A percentile compares a stretch with the other conserved stretches of the same genome.
These are phyloP conservation scores for Phlegmacium glaucopus DNA, from an alignment of 768 basidiomycete species.

Conservation along the genomic window DNA sequence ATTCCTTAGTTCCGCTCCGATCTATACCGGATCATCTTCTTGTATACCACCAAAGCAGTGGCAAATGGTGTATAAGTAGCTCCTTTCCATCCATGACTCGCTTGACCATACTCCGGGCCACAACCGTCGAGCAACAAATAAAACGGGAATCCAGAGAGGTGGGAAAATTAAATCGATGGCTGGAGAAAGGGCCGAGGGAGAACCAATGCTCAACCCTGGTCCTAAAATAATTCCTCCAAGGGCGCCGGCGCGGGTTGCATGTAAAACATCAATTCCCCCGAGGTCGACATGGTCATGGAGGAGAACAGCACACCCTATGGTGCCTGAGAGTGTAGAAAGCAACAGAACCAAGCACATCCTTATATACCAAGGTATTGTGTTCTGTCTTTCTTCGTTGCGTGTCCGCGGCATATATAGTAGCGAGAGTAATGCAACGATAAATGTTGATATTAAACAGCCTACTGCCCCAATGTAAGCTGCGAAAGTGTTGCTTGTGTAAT, in stretches of 20 bases:
- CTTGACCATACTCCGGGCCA: slow-evolving; percentile 3
- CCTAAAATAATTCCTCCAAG: slow-evolving; percentile 10
- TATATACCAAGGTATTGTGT: slow-evolving; percentile 1
- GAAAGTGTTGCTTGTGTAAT: slow-evolving; percentile 2
- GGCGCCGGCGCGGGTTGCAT: too few species aligned
- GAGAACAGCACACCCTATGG: slow-evolving; percentile 9
- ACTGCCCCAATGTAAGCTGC: too few species aligned
- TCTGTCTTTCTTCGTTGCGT: neutral
- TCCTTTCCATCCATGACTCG: slow-evolving; percentile 2
- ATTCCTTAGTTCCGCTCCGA: neutral
- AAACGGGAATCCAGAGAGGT: slow-evolving; percentile 10
- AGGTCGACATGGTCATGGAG: slow-evolving; percentile 3
- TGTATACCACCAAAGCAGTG: neutral
- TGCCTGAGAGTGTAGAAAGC: slow-evolving; percentile 5
- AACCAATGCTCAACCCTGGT: slow-evolving; percentile 1
- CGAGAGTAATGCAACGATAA: neutral
- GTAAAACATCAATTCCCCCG: slow-evolving; percentile 9
- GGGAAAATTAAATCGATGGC: slow-evolving; percentile 4
- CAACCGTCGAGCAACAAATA: slow-evolving; percentile 3
- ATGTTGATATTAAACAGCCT: slow-evolving; percentile 3
- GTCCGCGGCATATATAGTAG: neutral
- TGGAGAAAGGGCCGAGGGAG: neutral
- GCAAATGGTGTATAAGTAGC: neutral
- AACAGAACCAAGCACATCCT: neutral
- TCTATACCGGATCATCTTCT: neutral